Evolutionary conservation across 768 basidiomycete genomes (phyloP), one percentile per base, ranked within the genome.

Genomic region (Tylopilus vinaceipallidus): DNA sequence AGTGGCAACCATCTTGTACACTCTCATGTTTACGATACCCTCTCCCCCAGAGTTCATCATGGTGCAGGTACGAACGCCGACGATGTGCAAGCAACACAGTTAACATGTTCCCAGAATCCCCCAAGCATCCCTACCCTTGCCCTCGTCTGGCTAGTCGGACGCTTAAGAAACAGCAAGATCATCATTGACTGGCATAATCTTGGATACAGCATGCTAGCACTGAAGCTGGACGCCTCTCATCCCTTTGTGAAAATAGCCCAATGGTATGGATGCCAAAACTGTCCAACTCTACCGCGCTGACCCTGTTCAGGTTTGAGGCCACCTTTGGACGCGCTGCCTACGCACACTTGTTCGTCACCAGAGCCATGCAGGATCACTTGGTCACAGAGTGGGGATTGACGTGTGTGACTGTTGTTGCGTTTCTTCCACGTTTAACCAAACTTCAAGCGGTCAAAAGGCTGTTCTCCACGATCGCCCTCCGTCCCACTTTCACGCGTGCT

Each of bases 171-270:
- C 3, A 86, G 86, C 56, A 91, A 89, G 59, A 74, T 99, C 56
- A 89, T 99, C 52, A 94, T 99, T 47, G 97, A 99, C 71, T 99
- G 97, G 97, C 97, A 99, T 66, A 99, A 99, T 67, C 80, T 95
- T 22, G 97, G 97, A 16, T 94, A 92, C 65, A 95, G 84, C 55
- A 93, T 98, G 39, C 80, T 99, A 41, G 88, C 87, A 1, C 68
- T 99, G 55, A 86, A 83, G 58, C 71, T 94, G n/a, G 89, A 92
- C 0, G 50, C 73, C 2, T 64, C 67, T 0, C 89, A 93, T 63
- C 66, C 75, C 0, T 75, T 95, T 53, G 91, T 95, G 34, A 77
- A 67, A 55, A 63, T 95, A 19, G 87, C 91, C 0, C 82, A 80
- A 70, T 78, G 79, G 95, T 95, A 56, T n/a, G 68, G 17, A 22